Percentiles rank a stretch among this genome's conserved stretches.
Conservation (phyloP, 2,329 filamentous ascomycete genomes). For the Phialophora verrucosa region DNA sequence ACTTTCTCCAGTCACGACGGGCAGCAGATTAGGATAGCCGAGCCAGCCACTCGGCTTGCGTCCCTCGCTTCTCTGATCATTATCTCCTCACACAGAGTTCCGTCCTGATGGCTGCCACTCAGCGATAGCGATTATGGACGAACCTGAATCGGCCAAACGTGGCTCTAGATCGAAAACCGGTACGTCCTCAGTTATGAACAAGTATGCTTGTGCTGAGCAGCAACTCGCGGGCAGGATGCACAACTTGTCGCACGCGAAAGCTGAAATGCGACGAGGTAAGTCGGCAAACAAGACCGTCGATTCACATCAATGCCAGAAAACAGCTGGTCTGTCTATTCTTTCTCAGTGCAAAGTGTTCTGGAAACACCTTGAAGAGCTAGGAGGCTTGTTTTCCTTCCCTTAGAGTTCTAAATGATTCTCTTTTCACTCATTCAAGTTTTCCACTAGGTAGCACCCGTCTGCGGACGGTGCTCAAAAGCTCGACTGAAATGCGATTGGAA, state of each 20-base stretch:
- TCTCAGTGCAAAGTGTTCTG: too few species aligned
- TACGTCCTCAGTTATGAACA: slow-evolving; percentile 29
- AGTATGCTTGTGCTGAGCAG: slow-evolving; percentile 10
- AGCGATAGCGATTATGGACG: slow-evolving; percentile 1
- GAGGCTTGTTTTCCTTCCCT: too few species aligned
- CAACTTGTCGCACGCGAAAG: slow-evolving; percentile 42
- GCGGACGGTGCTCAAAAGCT: slow-evolving; percentile 44
- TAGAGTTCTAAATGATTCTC: too few species aligned
- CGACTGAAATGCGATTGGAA: slow-evolving; percentile 46
- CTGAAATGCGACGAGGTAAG: slow-evolving; percentile 30
- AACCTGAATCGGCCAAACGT: slow-evolving; percentile 8
- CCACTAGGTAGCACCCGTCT: slow-evolving; percentile 38
- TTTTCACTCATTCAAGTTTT: too few species aligned
- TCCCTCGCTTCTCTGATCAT: background rate
- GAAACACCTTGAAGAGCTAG: too few species aligned
- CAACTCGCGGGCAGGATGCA: slow-evolving; percentile 43
- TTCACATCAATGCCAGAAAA: too few species aligned
- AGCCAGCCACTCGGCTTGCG: slow-evolving; percentile 20
- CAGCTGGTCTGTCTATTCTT: too few species aligned
- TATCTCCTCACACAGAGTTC: background rate
- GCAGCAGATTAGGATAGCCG: slow-evolving; percentile 9
- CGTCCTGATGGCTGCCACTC: background rate
- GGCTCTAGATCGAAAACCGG: slow-evolving; percentile 49
- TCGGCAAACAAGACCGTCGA: too few species aligned
- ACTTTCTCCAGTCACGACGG: slow-evolving; percentile 2